Base-by-base conservation (phyloP, 805 yeast genomes). In the Ogataea pilisensis region DNA sequence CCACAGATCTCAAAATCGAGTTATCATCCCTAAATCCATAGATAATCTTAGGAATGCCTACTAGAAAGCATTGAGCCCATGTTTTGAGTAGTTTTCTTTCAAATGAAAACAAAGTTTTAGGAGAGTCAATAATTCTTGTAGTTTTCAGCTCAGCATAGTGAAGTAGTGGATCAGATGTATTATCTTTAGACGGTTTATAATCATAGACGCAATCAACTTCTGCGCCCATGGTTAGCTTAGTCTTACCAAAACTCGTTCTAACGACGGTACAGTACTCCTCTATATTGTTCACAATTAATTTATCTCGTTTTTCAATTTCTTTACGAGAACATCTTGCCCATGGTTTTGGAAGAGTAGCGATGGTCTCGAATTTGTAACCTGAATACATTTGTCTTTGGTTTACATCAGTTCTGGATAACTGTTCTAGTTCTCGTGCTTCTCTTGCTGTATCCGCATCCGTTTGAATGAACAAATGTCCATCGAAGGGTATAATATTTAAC, bases 201-300 rank as follows among this genome's bases (percentile, higher is more conserved):
- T 89, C 96, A 74, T 82, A 84, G 9, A 84, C 82, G 59, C 96
- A 84, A 62, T 91, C 98, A 17, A 91, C 86, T 64, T 93, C 98
- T 2, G 96, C 96, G 1, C 89, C 95, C 34, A 89, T 61, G 5
- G 86, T 60, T 33, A 88, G 63, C 46, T 75, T 76, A 16, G 78
- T 73, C 34, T 72, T 73, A 8, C 96, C 96, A 13, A 91, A 78
- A 2, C 95, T 95, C 0, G 96, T 82, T 51, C 76, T 74, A 5
- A 90, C 90, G n/a, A 91, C 82, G 0, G 87, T 73, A 34, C 83
- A 69, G 56, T 78, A 89, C 63, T 91, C 95, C 52, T 82, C 88
- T 35, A 79, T 78, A 55, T 80, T 84, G 55, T 75, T 80, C 7
- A 85, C 89, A 1, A 69, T 63, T 40, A 71, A 69, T 50, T 76